A percentile compares a stretch with the other conserved stretches of the same genome.
phyloP scores from a whole-genome alignment of 2,329 filamentous ascomycete genomes.

The Penicillium palitans region DNA sequence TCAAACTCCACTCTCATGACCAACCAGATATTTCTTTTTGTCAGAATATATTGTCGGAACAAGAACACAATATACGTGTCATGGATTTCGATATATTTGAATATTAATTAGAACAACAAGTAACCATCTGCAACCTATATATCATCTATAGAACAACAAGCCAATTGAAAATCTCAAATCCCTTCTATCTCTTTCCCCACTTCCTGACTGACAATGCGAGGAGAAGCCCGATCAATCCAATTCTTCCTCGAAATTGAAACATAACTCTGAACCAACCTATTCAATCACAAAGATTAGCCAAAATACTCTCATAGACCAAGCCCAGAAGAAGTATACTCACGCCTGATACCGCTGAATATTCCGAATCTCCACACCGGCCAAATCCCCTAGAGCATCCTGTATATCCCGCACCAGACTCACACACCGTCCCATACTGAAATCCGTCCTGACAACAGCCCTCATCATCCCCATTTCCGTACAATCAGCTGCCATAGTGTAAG shows the following conservation, averaged over 20 bases:
- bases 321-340: conserved; percentile 1
- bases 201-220: not conserved
- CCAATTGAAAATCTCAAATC: not conserved
- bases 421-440: conserved; percentile 78
- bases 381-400: conserved; percentile 67
- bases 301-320: not conserved
- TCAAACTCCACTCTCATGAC: not conserved
- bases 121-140: not conserved
- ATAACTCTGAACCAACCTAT: conserved; percentile 4
- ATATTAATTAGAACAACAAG: not conserved
- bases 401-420: conserved; percentile 76
- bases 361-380: conserved; percentile 66
- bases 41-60: not conserved
- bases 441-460: conserved; percentile 85
- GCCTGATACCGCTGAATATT: conserved; percentile 18
- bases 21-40: not conserved
- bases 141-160: not conserved
- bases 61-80: not conserved
- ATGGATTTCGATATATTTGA: not conserved
- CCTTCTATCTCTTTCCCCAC: not conserved
- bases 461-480: conserved; percentile 83
- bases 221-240: not conserved
- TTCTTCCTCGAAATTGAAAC: not conserved
- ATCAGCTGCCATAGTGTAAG: conserved; percentile 93
- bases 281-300: not conserved